Base-by-base conservation (phyloP, 108 stramenopile genomes). In the Epithemia pelagica region DNA sequence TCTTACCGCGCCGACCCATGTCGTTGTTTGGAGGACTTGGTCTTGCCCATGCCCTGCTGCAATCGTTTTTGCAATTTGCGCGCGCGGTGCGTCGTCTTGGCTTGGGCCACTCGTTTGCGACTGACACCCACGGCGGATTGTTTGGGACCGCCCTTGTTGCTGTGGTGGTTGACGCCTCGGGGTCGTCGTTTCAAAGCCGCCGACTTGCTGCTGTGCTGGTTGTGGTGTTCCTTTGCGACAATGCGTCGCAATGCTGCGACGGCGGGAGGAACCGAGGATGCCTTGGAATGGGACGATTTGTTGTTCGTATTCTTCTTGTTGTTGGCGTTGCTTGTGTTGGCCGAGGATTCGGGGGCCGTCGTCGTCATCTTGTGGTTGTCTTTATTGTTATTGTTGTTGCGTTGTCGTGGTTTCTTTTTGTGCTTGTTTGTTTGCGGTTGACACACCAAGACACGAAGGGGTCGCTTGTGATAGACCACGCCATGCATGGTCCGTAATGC, bases 41-140 rank as follows among this genome's bases (percentile, higher is more conserved):
- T 62, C 68, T 91, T 91, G 37, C 89, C 89, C 89, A 91, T 91
- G 25, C 89, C 89, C 59, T 86, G 87, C 5, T 62, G 28, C 20
- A 74, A 69, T 28, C 89, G 82, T 33, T 91, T 86, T 65, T 86
- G 72, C 27, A 91, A 31, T 59, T 91, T 87, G 77, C 86, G 87
- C 59, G 86, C 83, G 25, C 83, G 72, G 61, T 81, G 77, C 15
- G 82, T 75, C 26, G 80, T 74, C 70, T 91, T 91, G 53, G 73
- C 74, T 54, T 88, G 86, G n/a, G 78, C 31, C 1, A 81, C 85
- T 7, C 83, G 83, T 21, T 87, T 72, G 64, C 81, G 84, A 65
- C 87, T 88, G 59, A 90, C 29, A 21, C 84, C 84, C 24, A 72
- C 61, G 22, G 74, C 76, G 18, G 64, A 64, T 18, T 32, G 54